phyloP scores from a whole-genome alignment of 352 stramenopile genomes.

The Globisporangium apiculatum region DNA sequence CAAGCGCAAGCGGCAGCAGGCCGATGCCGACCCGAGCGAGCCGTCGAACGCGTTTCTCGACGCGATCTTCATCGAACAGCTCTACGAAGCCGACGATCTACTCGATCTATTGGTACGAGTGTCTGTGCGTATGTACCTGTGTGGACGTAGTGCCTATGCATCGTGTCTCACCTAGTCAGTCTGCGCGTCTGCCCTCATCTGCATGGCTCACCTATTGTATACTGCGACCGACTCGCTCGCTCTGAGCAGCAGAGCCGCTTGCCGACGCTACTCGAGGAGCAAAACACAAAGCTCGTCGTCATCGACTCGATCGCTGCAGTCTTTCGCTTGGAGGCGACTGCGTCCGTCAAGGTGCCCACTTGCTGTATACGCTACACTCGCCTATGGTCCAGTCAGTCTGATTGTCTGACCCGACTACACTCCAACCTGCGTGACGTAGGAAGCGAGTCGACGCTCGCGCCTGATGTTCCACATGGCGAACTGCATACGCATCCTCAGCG shows the following conservation, averaged over 20 bases:
- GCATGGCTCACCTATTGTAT: no score
- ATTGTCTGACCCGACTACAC: no score
- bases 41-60: slow-evolving; percentile 46
- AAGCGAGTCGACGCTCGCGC: slow-evolving; percentile 57
- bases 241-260: slow-evolving; percentile 49
- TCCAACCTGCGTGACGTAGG: slow-evolving; percentile 15
- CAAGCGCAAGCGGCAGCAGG: slow-evolving; percentile 25
- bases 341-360: slow-evolving; percentile 42
- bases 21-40: not conserved
- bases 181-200: no score
- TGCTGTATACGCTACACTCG: no score
- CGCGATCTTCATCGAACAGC: slow-evolving; percentile 70
- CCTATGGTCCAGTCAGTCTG: no score
- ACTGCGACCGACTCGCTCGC: no score
- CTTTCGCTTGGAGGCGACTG: slow-evolving; percentile 64
- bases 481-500: slow-evolving; percentile 76
- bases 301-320: slow-evolving; percentile 76
- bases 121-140: not conserved
- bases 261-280: slow-evolving; percentile 52
- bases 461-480: slow-evolving; percentile 82
- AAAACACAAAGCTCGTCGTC: slow-evolving; percentile 75
- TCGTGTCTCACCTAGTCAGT: no score
- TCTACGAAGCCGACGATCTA: slow-evolving; percentile 62
- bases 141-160: no score
- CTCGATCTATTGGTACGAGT: slow-evolving; percentile 47